These are phyloP conservation scores for Incumbomyces delicatus DNA, from an alignment of 2,329 filamentous ascomycete species.

Conservation along the genomic window DNA sequence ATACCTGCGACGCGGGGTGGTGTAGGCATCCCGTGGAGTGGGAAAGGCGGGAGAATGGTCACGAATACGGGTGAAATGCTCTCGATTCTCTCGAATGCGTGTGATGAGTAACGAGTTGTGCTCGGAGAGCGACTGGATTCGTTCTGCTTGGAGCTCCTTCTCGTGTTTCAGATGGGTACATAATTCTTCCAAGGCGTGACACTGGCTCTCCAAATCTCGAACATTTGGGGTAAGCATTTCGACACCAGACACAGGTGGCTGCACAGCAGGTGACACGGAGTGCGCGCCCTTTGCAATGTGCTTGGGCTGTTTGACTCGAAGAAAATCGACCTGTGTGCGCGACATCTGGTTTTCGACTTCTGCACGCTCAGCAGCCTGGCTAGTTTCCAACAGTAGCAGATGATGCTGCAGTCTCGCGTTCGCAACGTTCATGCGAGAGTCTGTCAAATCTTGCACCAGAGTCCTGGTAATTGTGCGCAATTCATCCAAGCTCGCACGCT, in stretches of 20 bases:
- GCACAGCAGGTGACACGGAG: slow-evolving; percentile 21
- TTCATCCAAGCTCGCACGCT: slow-evolving; percentile 41
- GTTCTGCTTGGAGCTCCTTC: slow-evolving; percentile 68
- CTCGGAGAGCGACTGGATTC: slow-evolving; percentile 59
- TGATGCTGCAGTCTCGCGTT: slow-evolving; percentile 88
- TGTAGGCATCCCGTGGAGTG: slow-evolving; percentile 46
- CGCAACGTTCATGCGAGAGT: slow-evolving; percentile 71
- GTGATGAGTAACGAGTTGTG: slow-evolving; percentile 69
- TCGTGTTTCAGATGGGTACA: slow-evolving; percentile 59
- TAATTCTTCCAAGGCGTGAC: slow-evolving; percentile 46
- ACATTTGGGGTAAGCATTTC: slow-evolving; percentile 51
- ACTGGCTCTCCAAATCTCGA: slow-evolving; percentile 55
- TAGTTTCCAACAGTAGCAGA: slow-evolving; percentile 71
- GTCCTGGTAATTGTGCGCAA: slow-evolving; percentile 46
- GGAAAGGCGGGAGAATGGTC: slow-evolving; percentile 46
- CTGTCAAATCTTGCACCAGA: slow-evolving; percentile 46
- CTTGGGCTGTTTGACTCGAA: slow-evolving; percentile 60
- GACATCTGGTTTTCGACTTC: slow-evolving; percentile 87
- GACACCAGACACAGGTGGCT: slow-evolving; percentile 44
- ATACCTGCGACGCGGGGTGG: slow-evolving; percentile 32
- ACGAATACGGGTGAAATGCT: slow-evolving; percentile 65
- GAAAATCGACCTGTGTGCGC: slow-evolving; percentile 74
- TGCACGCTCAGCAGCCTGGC: slow-evolving; percentile 75
- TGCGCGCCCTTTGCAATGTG: slow-evolving; percentile 37
- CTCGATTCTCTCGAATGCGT: slow-evolving; percentile 79